Conservation (phyloP, 129 eudicot genomes). For the Pulicaria dysenterica region DNA sequence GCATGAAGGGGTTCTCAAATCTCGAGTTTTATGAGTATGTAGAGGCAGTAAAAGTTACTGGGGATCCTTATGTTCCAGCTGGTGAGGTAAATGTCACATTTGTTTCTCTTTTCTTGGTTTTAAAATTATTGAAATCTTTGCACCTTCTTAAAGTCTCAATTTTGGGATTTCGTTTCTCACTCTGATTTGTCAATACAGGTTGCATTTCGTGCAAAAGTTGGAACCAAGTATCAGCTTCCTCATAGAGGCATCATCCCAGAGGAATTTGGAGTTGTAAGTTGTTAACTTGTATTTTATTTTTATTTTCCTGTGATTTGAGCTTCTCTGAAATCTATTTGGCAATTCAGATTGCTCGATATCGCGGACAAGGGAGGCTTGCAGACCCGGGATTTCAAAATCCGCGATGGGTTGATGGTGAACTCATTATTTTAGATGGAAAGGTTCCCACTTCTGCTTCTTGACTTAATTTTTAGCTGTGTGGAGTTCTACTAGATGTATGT, state of each 20-base stretch:
- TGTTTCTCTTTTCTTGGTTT: not conserved
- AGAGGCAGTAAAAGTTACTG: conserved; percentile 92
- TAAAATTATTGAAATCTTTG: no score
- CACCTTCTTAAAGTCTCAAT: no score
- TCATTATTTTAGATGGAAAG: conserved; percentile 96
- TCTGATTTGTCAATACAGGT: conserved; percentile 50
- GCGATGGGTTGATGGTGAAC: conserved; percentile 99
- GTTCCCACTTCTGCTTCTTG: conserved; percentile 32
- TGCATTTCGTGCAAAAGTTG: conserved; percentile 98
- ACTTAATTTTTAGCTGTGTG: not conserved
- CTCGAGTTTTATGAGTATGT: conserved; percentile 91
- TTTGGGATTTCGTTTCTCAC: not conserved
- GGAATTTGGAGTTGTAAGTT: conserved; percentile 96
- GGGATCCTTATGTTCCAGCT: conserved; percentile 90
- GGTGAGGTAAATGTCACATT: conserved; percentile 69
- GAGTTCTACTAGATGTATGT: not conserved
- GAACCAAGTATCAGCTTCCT: conserved; percentile 88
- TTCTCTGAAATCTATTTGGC: conserved; percentile 30
- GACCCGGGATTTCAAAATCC: conserved; percentile 85
- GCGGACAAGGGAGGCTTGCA: conserved; percentile 96
- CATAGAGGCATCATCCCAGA: conserved; percentile 95
- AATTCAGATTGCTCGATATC: conserved; percentile 86
- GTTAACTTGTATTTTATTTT: not conserved
- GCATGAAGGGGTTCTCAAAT: conserved; percentile 45
- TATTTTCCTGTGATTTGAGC: not conserved